Evolutionary conservation across 2,329 filamentous ascomycete species (phyloP).

Genomic region (Penicillium sp.): DNA sequence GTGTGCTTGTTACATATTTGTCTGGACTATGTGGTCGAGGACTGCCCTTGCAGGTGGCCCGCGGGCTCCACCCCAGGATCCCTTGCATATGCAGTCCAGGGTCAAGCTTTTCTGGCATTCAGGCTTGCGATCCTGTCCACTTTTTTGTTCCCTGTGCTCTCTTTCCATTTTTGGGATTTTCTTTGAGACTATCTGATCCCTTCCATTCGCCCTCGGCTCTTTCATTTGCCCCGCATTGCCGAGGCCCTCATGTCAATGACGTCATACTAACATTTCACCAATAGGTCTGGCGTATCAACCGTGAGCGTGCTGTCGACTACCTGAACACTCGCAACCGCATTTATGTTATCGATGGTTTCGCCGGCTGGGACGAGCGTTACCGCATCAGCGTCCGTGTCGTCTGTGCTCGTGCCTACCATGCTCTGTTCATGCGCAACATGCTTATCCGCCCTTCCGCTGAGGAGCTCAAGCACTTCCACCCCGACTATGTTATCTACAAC

Average conservation of each 20-base stretch:
- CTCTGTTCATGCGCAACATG: constrained; percentile 99
- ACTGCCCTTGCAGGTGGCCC: constrained; percentile 22
- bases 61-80: constrained; percentile 18
- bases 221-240: constrained; percentile 14
- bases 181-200: background rate
- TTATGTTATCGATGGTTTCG: constrained; percentile 96
- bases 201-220: constrained; percentile 6
- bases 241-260: constrained; percentile 30
- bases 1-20: constrained; percentile 19
- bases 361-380: constrained; percentile 98
- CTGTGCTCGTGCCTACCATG: constrained; percentile 98
- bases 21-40: constrained; percentile 11
- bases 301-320: constrained; percentile 97
- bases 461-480: constrained; percentile 96
- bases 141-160: background rate
- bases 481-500: constrained; percentile 99
- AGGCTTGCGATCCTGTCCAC: background rate
- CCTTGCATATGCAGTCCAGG: constrained; percentile 26
- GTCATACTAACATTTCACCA: constrained; percentile 26
- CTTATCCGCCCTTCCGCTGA: constrained; percentile 89
- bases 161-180: background rate
- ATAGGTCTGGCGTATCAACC: constrained; percentile 99
- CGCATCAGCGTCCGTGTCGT: constrained; percentile 96
- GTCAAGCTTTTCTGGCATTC: constrained; percentile 28
- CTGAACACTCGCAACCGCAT: constrained; percentile 98